Evolutionary conservation across 139 green algal genomes (phyloP), one percentile per base, ranked within the genome.

Genomic region (Yamagishiella unicocca): DNA sequence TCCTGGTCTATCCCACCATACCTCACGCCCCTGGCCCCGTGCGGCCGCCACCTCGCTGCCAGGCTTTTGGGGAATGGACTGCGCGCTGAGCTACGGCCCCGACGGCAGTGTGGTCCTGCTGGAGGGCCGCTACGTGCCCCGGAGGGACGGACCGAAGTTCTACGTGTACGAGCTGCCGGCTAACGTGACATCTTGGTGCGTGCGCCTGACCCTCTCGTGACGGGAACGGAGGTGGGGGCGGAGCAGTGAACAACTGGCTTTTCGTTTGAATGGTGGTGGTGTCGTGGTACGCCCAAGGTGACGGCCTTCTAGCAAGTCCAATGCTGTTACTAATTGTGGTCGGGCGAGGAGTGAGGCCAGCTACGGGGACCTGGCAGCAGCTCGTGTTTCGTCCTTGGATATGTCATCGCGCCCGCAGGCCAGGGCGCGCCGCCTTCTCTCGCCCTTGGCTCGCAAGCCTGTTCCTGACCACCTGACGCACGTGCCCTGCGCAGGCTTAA

Each of bases 91-190:
- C 19, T 29, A 33, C 10, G 84, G 74, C 3, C 25, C 66, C 14
- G 33, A 85, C 29, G 84, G 84, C 46, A 53, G 25, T 2, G 29
- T 46, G 31, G 38, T 45, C 43, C 61, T 89, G 61, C 61, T 89
- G 84, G 61, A 55, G 42, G 84, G 74, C 25, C 58, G 50, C 38
- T 91, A 91, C 80, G 58, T 8, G 21, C 81, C 73, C 29, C 81
- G 87, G 33, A 53, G 35, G 29, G 71, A 45, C 27, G 43, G 50
- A 0, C 64, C 55, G 17, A 78, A 77, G 81, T n/a, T 91, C 24
- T 91, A 91, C 25, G 81, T 91, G 55, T 91, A 91, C 31, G 87
- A 91, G 81, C 80, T 91, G 72, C 87, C 80, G 40, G 81, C 82
- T 10, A 80, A 88, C 54, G 17, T 82, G 3, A 88, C 82, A 4